Base-by-base conservation (phyloP, 768 basidiomycete species). In the Rickenella mellea region DNA sequence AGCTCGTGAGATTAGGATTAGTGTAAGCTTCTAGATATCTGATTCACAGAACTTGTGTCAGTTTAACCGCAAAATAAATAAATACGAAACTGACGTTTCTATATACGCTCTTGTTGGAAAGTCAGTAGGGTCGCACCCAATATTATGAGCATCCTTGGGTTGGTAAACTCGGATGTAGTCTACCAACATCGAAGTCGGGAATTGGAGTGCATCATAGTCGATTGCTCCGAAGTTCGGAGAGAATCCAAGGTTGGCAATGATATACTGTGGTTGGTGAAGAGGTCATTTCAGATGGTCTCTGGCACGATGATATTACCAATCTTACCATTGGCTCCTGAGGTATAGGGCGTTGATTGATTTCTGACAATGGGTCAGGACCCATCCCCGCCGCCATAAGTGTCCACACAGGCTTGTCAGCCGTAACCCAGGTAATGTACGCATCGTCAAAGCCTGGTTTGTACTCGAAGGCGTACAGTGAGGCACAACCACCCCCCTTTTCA, bases 1-100 rank as follows among this genome's bases (percentile, higher is more conserved):
- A 74, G 1, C 71, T 74, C 15, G 72, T 74, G 8, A 74, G 51
- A 55, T 78, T 77, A 7, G 80, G 63, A 42, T 67, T 64, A 6
- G 49, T 50, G 48, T 65, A 67, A 2, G 83, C 80, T 43, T 80
- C 76, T 15, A 69, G 58, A 54, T 83, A 76, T 43, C 77, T 80
- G 11, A n/a, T n/a, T n/a, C n/a, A n/a, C 10, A 20, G 35, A 37
- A 10, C 12, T 10, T 11, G 10, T 10, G 35, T 37, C 35, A 37
- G 35, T 20, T 11, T 10, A 9, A 9, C 12, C 17, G 9, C 19
- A 9, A 9, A 11, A 9, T 37, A n/a, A n/a, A n/a, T n/a, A n/a
- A 19, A 62, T 20, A 10, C 17, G 21, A 41, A 17, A 31, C 45
- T 6, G 27, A 46, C 45, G 45, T 39, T 26, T 58, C 42, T 44